A percentile compares a stretch with the other conserved stretches of the same genome.
These are phyloP conservation scores for Magnusiomyces magnusii DNA, from an alignment of 1,139 yeast species.

Conservation along the genomic window DNA sequence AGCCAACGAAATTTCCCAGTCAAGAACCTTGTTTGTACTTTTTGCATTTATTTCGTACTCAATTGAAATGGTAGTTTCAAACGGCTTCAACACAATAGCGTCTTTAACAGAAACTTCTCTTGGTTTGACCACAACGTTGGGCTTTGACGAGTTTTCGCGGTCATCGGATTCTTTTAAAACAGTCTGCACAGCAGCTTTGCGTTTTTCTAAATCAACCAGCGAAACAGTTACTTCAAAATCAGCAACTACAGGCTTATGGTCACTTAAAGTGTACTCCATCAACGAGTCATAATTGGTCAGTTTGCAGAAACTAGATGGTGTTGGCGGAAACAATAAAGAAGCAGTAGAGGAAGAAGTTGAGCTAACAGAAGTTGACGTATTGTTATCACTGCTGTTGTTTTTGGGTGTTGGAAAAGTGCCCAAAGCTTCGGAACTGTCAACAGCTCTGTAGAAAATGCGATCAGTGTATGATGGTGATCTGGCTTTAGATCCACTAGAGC, in stretches of 20 bases:
- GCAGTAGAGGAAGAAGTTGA: neutral
- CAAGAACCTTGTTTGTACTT: conserved; percentile 1
- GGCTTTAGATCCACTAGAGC: conserved; percentile 27
- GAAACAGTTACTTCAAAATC: conserved; percentile 43
- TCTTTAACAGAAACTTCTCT: conserved; percentile 20
- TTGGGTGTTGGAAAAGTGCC: neutral
- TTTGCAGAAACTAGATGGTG: conserved; percentile 9
- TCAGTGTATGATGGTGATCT: conserved; percentile 81
- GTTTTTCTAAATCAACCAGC: conserved; percentile 40
- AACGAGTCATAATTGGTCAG: conserved; percentile 20
- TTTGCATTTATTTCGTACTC: conserved; percentile 8
- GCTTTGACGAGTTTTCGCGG: conserved; percentile 40
- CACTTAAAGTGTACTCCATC: conserved; percentile 45
- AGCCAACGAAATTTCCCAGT: conserved; percentile 7
- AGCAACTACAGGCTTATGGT: conserved; percentile 67
- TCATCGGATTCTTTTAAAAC: conserved; percentile 37
- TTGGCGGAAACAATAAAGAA: conserved; percentile 13
- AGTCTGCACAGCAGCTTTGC: conserved; percentile 33
- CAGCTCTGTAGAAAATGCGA: conserved; percentile 43
- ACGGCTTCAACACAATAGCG: conserved; percentile 18
- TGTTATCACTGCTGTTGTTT: neutral
- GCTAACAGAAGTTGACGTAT: neutral
- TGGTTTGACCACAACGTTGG: conserved; percentile 33
- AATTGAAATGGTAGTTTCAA: conserved; percentile 14
- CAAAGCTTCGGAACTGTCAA: conserved; percentile 4